Percentiles rank a stretch among this genome's conserved stretches.
phyloP scores from a whole-genome alignment of 768 basidiomycete species.

The Roridomyces roridus region DNA sequence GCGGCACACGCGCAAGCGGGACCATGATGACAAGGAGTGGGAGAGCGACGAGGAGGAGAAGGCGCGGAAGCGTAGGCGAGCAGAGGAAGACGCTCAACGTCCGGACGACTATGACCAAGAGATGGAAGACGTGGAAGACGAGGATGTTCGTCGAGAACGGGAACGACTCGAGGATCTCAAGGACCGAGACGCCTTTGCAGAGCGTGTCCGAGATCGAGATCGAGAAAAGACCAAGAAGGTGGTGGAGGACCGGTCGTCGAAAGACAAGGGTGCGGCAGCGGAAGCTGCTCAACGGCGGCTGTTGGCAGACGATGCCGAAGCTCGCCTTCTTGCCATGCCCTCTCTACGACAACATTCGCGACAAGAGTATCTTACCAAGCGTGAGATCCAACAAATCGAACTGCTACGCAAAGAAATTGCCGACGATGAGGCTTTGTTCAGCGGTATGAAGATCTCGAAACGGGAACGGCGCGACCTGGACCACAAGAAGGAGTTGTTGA shows the following conservation, averaged over 20 bases:
- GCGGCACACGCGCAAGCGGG: slow-evolving; percentile 77
- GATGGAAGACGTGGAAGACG: slow-evolving; percentile 68
- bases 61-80: slow-evolving; percentile 65
- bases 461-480: slow-evolving; percentile 83
- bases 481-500: slow-evolving; percentile 89
- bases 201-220: slow-evolving; percentile 84
- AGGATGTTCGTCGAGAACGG: slow-evolving; percentile 69
- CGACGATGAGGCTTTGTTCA: slow-evolving; percentile 91
- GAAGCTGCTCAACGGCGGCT: slow-evolving; percentile 84
- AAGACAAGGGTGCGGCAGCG: slow-evolving; percentile 71
- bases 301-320: slow-evolving; percentile 79
- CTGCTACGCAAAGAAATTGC: slow-evolving; percentile 90
- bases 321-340: slow-evolving; percentile 61
- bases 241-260: slow-evolving; percentile 90
- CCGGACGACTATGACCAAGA: slow-evolving; percentile 46
- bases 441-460: slow-evolving; percentile 90
- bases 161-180: slow-evolving; percentile 80
- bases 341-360: slow-evolving; percentile 87
- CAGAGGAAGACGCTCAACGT: slow-evolving; percentile 44
- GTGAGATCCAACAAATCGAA: slow-evolving; percentile 96
- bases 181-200: slow-evolving; percentile 93
- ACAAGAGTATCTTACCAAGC: slow-evolving; percentile 95
- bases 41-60: slow-evolving; percentile 90
- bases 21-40: slow-evolving; percentile 84
- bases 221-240: slow-evolving; percentile 87